These are phyloP conservation scores for Eucalyptus paniculata DNA, from an alignment of 345 rosid genomes.

Conservation along the genomic window DNA sequence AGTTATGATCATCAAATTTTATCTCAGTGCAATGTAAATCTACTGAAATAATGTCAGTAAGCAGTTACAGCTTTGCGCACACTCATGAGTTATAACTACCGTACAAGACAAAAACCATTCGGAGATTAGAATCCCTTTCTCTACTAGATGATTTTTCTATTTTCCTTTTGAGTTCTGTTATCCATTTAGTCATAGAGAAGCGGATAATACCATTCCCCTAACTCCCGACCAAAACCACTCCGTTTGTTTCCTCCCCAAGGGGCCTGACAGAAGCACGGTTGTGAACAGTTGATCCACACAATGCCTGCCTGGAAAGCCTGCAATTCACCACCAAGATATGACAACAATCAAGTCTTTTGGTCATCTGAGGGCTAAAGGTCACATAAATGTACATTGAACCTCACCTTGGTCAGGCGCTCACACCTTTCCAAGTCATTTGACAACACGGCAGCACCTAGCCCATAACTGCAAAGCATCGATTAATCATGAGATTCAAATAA, in stretches of 20 bases:
- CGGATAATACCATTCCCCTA: conserved; percentile 68
- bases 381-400: background rate
- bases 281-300: conserved; percentile 97
- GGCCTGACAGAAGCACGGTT: conserved; percentile 94
- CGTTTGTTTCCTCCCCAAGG: conserved; percentile 99
- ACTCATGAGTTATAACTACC: too few relatives aligned
- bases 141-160: too few relatives aligned
- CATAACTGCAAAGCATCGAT: conserved; percentile 32
- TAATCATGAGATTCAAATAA: background rate
- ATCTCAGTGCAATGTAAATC: too few relatives aligned
- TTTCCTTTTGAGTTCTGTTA: background rate
- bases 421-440: conserved; percentile 89
- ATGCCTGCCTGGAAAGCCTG: conserved; percentile 77
- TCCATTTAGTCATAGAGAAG: background rate
- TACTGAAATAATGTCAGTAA: too few relatives aligned
- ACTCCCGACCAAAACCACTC: conserved; percentile 97
- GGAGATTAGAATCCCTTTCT: too few relatives aligned
- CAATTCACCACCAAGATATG: background rate
- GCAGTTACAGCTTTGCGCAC: too few relatives aligned
- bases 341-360: background rate
- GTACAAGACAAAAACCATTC: too few relatives aligned
- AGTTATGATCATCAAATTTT: too few relatives aligned
- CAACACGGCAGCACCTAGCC: conserved; percentile 80
- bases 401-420: conserved; percentile 89
- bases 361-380: background rate